Percentiles rank a stretch among this genome's conserved stretches.
Conservation (phyloP, 2,329 filamentous ascomycete genomes). For the Colletotrichum cereale region DNA sequence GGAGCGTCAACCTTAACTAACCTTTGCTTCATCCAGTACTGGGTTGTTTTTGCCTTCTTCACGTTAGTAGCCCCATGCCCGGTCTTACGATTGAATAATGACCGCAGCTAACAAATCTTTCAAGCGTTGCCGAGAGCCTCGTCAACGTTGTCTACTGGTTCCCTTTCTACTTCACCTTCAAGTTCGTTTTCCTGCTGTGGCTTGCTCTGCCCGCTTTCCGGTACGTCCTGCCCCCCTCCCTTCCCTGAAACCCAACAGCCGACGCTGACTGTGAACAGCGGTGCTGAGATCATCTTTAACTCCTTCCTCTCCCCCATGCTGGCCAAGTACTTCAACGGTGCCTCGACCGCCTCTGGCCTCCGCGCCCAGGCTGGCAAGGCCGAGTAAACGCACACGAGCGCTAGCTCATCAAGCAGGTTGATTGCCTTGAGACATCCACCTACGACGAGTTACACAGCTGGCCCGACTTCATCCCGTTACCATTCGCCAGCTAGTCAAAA, state of each 20-base stretch:
- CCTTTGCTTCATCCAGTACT: constrained; percentile 70
- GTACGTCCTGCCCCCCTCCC: constrained; percentile 68
- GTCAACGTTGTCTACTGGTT: constrained; percentile 93
- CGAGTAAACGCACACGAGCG: constrained; percentile 63
- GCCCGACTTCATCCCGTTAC: constrained; percentile 25
- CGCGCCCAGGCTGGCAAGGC: constrained; percentile 87
- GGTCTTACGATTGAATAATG: constrained; percentile 25
- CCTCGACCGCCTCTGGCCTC: constrained; percentile 85
- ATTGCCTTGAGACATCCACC: constrained; percentile 38
- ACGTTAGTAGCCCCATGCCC: constrained; percentile 66
- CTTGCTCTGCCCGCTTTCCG: constrained; percentile 93
- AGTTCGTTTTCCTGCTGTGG: constrained; percentile 98
- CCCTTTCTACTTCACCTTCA: constrained; percentile 99
- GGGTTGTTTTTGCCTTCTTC: constrained; percentile 87
- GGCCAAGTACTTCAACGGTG: constrained; percentile 85
- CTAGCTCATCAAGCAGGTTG: constrained; percentile 33
- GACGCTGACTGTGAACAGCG: constrained; percentile 65
- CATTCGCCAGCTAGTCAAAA: constrained; percentile 34
- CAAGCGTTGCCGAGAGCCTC: constrained; percentile 81
- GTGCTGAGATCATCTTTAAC: constrained; percentile 96
- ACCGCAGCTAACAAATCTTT: constrained; percentile 26
- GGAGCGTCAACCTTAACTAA: constrained; percentile 29
- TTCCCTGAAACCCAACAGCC: constrained; percentile 1
- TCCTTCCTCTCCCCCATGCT: constrained; percentile 94
- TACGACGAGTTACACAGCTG: constrained; percentile 31